A percentile compares a stretch with the other conserved stretches of the same genome.
Evolutionary conservation across 2,329 filamentous ascomycete genomes (phyloP).

Genomic region (Grosmannia serpens): DNA sequence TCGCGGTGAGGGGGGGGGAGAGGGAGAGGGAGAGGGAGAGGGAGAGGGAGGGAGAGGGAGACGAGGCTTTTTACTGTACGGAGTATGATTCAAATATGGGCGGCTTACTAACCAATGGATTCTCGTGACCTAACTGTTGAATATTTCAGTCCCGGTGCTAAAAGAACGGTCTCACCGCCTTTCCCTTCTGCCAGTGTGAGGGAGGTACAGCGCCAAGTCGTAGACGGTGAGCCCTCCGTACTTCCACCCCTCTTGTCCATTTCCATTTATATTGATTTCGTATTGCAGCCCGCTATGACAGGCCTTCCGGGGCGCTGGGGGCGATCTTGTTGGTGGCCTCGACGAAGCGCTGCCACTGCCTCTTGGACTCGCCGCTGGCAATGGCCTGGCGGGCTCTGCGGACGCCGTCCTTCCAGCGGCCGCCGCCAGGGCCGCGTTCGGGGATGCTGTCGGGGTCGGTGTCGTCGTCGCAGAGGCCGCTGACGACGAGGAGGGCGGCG

Average conservation of each 20-base stretch:
- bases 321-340: constrained; percentile 54
- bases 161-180: no score
- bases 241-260: no score
- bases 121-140: no score
- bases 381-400: constrained; percentile 80
- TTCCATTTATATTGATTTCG: background rate
- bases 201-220: no score
- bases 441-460: constrained; percentile 72
- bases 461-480: constrained; percentile 72
- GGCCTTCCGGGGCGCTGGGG: background rate
- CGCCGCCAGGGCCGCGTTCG: constrained; percentile 73
- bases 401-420: constrained; percentile 91
- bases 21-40: no score
- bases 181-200: no score
- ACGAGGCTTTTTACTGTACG: no score
- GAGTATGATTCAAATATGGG: no score
- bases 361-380: constrained; percentile 74
- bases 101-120: no score
- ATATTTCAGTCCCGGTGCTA: no score
- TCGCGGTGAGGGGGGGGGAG: constrained; percentile 14
- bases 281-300: background rate
- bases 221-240: no score
- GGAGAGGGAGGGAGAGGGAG: background rate
- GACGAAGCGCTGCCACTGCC: constrained; percentile 73
- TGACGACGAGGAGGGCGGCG: constrained; percentile 73